Evolutionary conservation across 129 eudicot species (phyloP), one percentile per base, ranked within the genome.

Genomic region (Flaveria ramosissima): DNA sequence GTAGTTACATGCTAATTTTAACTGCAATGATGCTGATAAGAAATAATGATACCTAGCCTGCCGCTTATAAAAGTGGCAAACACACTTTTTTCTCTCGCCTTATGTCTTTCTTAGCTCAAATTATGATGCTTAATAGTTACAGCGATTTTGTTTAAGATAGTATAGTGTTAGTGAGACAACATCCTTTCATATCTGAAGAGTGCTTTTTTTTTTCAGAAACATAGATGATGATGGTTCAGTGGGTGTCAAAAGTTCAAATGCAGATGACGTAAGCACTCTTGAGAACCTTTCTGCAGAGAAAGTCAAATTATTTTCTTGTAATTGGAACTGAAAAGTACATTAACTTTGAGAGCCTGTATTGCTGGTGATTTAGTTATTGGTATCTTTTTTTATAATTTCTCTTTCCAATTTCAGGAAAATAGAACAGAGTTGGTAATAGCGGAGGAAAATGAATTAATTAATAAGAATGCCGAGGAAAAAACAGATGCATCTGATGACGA

Each of bases 211-310:
- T 80, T 86, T 59, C 89, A 93, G 98, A 78, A 88, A 85, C 81
- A 81, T 84, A 45, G 92, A 88, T 83, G 95, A 85, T 76, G 92
- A 78, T 82, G 89, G 85, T 76, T 79, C 85, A 41, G 86, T 47
- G 62, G 86, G 80, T 78, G 87, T 74, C 17, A 84, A 77, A 71
- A 39, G 74, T 27, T 75, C 87, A 82, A 89, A 81, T 83, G 84
- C 78, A 68, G 87, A 80, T 79, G 87, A 83, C 32, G 78, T 78
- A 74, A 75, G 77, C 65, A 68, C 78, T 68, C 81, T 46, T 70
- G 89, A 78, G 64, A 83, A 80, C 67, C 75, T 74, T 65, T 70
- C 93, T 60, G 73, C 81, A 51, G 88, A 82, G 43, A 87, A 87
- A 78, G 88, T 81, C 70, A 81, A 87, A 79, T 84, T 85, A 71